Evolutionary conservation across 2,329 filamentous ascomycete species (phyloP).

Genomic region (Fusarium euwallaceae): DNA sequence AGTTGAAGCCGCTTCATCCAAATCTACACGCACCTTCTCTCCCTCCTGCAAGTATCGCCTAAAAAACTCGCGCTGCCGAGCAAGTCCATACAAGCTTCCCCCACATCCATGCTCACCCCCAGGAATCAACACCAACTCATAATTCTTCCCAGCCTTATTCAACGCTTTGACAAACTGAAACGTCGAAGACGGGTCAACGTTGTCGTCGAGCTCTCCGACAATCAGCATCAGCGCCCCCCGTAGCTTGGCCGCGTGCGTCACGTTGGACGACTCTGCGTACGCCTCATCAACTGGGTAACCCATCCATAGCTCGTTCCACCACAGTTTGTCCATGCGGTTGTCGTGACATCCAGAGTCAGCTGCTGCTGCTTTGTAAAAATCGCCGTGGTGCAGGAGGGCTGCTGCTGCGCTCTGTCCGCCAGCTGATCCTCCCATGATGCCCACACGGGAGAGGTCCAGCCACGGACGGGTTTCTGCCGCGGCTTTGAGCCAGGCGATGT

Average conservation of each 20-base stretch:
- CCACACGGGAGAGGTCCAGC: conserved; percentile 48
- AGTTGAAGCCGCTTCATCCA: not conserved
- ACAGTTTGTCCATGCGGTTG: conserved; percentile 49
- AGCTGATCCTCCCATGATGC: conserved; percentile 47
- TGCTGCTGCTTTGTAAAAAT: conserved; percentile 48
- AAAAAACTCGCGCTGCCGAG: conserved; percentile 38
- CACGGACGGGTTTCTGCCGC: conserved; percentile 45
- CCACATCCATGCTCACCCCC: conserved; percentile 39
- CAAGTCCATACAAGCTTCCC: conserved; percentile 27
- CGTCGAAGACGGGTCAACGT: conserved; percentile 49
- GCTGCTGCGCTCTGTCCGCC: conserved; percentile 49
- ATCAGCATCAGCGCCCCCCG: conserved; percentile 46
- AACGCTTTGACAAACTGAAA: conserved; percentile 46
- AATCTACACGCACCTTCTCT: conserved; percentile 9
- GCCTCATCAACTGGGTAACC: conserved; percentile 49
- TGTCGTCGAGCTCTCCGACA: conserved; percentile 47
- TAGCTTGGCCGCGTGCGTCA: conserved; percentile 47
- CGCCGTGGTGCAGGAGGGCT: conserved; percentile 45
- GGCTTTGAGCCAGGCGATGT: conserved; percentile 48
- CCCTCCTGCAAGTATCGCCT: conserved; percentile 25
- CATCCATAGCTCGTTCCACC: conserved; percentile 52
- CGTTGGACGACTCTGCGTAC: conserved; percentile 47
- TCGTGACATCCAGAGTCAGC: conserved; percentile 49
- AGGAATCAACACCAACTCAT: conserved; percentile 48
- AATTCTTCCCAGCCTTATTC: conserved; percentile 46